Conservation (phyloP, 1,284 basidiomycete species). For the Sanghuangporus baumii region DNA sequence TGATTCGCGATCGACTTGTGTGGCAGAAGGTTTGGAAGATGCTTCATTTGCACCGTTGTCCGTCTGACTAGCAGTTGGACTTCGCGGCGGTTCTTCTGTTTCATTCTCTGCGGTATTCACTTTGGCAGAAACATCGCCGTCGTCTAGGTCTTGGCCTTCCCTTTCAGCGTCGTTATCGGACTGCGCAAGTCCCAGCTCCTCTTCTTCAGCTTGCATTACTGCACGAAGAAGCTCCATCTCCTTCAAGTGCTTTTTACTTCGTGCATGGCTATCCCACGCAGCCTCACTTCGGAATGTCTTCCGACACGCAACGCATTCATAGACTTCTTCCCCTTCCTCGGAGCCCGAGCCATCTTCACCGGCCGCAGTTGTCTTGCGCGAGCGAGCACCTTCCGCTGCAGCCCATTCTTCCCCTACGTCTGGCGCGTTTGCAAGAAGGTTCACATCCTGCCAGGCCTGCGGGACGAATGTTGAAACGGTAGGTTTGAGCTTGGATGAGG, state of each 20-base stretch:
- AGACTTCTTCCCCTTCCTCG: slow-evolving; percentile 60
- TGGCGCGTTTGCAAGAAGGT: slow-evolving; percentile 30
- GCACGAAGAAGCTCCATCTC: slow-evolving; percentile 72
- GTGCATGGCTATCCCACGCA: slow-evolving; percentile 94
- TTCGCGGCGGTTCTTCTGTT: slow-evolving; percentile 1
- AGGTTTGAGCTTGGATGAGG: slow-evolving; percentile 21
- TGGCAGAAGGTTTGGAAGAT: not conserved
- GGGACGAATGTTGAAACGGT: slow-evolving; percentile 49
- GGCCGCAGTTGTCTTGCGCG: slow-evolving; percentile 34
- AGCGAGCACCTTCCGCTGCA: slow-evolving; percentile 50
- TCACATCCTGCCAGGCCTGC: slow-evolving; percentile 79
- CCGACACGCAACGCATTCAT: slow-evolving; percentile 95
- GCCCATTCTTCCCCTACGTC: slow-evolving; percentile 67
- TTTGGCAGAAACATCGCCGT: slow-evolving; percentile 17
- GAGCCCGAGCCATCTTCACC: slow-evolving; percentile 61
- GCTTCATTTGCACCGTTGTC: not conserved
- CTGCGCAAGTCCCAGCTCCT: slow-evolving; percentile 46
- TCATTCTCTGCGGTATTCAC: slow-evolving; percentile 19
- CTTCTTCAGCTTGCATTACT: slow-evolving; percentile 76
- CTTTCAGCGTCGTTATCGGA: slow-evolving; percentile 16
- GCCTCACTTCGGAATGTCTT: slow-evolving; percentile 91
- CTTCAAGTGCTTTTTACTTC: slow-evolving; percentile 93
- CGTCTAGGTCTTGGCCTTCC: slow-evolving; percentile 3
- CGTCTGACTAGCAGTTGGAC: not conserved
- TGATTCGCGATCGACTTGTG: not conserved